A percentile compares a stretch with the other conserved stretches of the same genome.
These are phyloP conservation scores for Phlebopus sp. DNA, from an alignment of 1,284 basidiomycete species.

Conservation along the genomic window DNA sequence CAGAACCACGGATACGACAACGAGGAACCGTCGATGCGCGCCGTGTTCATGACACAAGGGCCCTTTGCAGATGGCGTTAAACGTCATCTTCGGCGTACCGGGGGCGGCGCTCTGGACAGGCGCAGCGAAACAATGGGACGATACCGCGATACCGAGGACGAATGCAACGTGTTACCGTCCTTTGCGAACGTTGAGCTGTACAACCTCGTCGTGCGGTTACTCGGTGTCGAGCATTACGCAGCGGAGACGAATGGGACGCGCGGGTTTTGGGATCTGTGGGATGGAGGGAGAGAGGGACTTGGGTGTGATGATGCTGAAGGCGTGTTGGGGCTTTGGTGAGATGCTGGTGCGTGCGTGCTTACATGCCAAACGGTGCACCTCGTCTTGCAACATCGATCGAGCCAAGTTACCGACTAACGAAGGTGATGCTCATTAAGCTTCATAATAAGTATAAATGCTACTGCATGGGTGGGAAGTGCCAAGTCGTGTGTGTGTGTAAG, in stretches of 20 bases:
- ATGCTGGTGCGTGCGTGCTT: too few relatives aligned
- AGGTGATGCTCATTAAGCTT: constrained; percentile 16
- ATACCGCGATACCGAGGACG: constrained; percentile 24
- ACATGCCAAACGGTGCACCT: too few relatives aligned
- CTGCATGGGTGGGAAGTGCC: constrained; percentile 26
- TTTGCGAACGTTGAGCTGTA: constrained; percentile 85
- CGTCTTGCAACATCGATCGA: too few relatives aligned
- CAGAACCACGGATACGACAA: constrained; percentile 86
- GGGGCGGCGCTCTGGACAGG: too few relatives aligned
- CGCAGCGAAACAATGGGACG: too few relatives aligned
- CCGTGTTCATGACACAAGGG: constrained; percentile 85
- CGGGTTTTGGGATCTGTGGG: constrained; percentile 67
- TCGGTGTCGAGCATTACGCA: constrained; percentile 57
- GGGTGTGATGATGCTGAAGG: too few relatives aligned
- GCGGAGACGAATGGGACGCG: constrained; percentile 71
- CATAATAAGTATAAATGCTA: constrained; percentile 27
- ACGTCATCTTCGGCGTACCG: constrained; percentile 18
- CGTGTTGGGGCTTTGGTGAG: too few relatives aligned
- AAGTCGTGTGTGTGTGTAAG: constrained; percentile 21
- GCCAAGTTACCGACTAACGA: too few relatives aligned
- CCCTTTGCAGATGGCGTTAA: constrained; percentile 72
- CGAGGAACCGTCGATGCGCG: constrained; percentile 70
- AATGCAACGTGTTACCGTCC: constrained; percentile 66
- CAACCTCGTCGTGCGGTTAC: constrained; percentile 70
- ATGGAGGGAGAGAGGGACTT: not conserved